Base-by-base conservation (phyloP, 495 filamentous ascomycete genomes). In the Penicillium flavigenum region DNA sequence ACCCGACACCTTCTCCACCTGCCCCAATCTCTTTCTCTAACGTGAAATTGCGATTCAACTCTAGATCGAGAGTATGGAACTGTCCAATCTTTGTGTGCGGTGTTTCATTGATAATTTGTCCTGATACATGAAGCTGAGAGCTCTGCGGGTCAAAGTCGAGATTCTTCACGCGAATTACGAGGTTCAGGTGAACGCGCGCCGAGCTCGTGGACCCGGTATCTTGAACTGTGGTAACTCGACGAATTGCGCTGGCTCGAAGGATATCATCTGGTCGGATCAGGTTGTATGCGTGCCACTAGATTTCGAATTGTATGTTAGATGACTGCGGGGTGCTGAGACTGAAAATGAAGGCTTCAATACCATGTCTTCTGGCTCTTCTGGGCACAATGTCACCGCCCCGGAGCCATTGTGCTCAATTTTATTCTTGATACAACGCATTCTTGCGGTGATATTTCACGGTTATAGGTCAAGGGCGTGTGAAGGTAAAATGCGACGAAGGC, bases 321-420 rank as follows among this genome's bases (percentile, higher is more conserved):
- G 32, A 50, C 57, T 52, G 46, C 17, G 9, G 42, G 31, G 27
- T 29, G 52, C 22, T 41, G 17, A 56, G 45, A 24, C 27, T 26
- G 27, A 47, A 32, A 27, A 9, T 45, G 54, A 50, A 54, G 54
- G 51, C 54, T 49, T 34, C 57, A 59, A 54, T 78, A 92, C 90
- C 92, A 98, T 96, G 71, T 98, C 94, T 76, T 98, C 94, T 31
- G 92, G 90, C 64, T 96, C 94, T 67, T 91, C 86, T 3, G 94
- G 92, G 47, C 90, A 82, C 47, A 98, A 79, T 27, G 88, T 90
- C 61, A 96, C 84, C 54, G 76, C 84, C 11, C 89, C 90, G 4
- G 88, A 87, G 79, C 89, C 90, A 76, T 90, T 77, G 32, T 83
- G 83, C 60, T 89, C 85, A 56, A 95, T 86, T 51, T 86, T 81